A percentile compares a stretch with the other conserved stretches of the same genome.
Conservation (phyloP, 495 filamentous ascomycete species). For the Lophiostoma macrostomum region DNA sequence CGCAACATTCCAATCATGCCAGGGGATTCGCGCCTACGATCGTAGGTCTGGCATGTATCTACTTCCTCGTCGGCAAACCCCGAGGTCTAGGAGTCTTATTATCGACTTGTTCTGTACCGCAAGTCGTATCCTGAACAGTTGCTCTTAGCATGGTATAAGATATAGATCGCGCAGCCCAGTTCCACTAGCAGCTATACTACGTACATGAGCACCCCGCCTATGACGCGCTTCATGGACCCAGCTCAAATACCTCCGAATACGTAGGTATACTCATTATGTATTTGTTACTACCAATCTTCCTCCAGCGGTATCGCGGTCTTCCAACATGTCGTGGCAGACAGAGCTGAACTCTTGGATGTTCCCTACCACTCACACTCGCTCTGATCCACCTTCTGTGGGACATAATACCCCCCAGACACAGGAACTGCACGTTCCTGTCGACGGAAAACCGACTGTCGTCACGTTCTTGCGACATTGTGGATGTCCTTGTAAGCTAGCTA, state of each 20-base stretch:
- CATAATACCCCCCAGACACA: slow-evolving; percentile 46
- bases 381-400: slow-evolving; percentile 16
- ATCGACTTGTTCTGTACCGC: background rate
- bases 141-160: too few species aligned
- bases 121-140: background rate
- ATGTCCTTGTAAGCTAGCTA: slow-evolving; percentile 48
- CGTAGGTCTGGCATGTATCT: too few species aligned
- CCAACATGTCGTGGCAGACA: slow-evolving; percentile 13
- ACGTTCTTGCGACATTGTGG: slow-evolving; percentile 61
- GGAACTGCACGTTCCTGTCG: slow-evolving; percentile 45
- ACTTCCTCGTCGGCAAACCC: too few species aligned
- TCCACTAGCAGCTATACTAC: too few species aligned
- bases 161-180: too few species aligned
- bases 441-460: slow-evolving; percentile 50
- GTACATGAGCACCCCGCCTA: slow-evolving; percentile 12
- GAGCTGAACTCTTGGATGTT: slow-evolving; percentile 17
- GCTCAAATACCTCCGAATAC: too few species aligned
- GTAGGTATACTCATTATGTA: too few species aligned
- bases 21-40: too few species aligned
- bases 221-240: background rate
- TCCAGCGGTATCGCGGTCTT: background rate
- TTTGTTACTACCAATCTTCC: background rate
- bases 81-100: too few species aligned
- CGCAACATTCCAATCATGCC: too few species aligned
- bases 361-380: slow-evolving; percentile 6